Conservation (phyloP, 2,329 filamentous ascomycete genomes). For the Magnaporthiopsis rhizophila region DNA sequence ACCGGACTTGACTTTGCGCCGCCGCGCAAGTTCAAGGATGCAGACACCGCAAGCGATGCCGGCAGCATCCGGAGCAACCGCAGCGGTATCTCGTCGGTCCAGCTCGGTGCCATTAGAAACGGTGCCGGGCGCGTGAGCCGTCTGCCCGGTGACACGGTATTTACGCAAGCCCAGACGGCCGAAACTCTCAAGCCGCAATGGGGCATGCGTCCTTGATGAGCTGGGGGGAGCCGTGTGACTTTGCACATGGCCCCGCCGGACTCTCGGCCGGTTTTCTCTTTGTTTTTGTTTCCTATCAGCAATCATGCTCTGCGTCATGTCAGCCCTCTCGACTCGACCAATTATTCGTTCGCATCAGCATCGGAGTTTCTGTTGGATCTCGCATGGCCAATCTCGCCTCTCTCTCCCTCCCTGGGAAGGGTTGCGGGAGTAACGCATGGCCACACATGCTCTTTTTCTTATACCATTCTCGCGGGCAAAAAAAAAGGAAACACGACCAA, state of each 20-base stretch:
- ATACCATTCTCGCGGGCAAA: not conserved
- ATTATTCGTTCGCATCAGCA: conserved; percentile 5
- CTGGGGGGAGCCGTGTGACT: not conserved
- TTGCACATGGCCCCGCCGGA: not conserved
- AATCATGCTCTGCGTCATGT: not conserved
- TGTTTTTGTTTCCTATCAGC: conserved; percentile 3
- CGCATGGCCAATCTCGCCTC: not conserved
- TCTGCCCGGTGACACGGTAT: conserved; percentile 73
- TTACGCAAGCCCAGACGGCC: conserved; percentile 61
- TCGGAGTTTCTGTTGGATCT: conserved; percentile 7
- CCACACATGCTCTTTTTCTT: not conserved
- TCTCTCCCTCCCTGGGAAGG: not conserved
- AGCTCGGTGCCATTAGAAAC: conserved; percentile 64
- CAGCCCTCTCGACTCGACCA: not conserved
- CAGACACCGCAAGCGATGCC: conserved; percentile 53
- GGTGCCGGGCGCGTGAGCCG: conserved; percentile 84
- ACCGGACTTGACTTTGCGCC: conserved; percentile 76
- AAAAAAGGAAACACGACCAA: not conserved
- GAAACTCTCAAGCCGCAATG: conserved; percentile 53
- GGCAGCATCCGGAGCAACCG: conserved; percentile 65
- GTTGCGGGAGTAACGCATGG: not conserved
- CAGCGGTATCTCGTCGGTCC: conserved; percentile 65
- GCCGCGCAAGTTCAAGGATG: conserved; percentile 63
- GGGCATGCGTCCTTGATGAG: conserved; percentile 38
- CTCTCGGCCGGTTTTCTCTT: not conserved